These are phyloP conservation scores for Phytomonas sp. DNA, from an alignment of 208 protist species.

Conservation along the genomic window DNA sequence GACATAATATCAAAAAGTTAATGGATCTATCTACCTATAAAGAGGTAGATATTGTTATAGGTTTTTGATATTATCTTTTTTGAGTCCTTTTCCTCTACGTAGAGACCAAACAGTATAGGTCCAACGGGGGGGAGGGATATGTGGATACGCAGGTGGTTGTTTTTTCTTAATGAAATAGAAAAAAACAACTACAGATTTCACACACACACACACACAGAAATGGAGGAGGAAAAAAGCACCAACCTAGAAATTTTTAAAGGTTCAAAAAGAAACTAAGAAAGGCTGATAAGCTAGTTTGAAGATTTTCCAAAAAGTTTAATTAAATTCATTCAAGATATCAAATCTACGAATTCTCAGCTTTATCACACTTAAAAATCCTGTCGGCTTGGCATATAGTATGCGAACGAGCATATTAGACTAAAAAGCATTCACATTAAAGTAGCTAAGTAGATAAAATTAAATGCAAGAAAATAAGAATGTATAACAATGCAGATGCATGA, in stretches of 20 bases:
- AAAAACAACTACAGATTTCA: neutral
- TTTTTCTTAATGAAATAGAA: neutral
- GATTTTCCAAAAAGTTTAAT: neutral
- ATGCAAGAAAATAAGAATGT: neutral
- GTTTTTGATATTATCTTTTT: neutral
- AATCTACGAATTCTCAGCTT: neutral
- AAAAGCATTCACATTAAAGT: neutral
- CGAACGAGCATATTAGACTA: neutral
- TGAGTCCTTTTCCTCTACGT: neutral
- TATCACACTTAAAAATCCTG: neutral
- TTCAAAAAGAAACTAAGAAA: slow-evolving; percentile 2
- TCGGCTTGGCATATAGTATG: neutral
- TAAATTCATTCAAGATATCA: neutral
- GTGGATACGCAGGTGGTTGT: neutral
- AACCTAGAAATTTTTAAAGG: neutral
- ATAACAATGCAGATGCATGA: neutral
- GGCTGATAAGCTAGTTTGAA: slow-evolving; percentile 2
- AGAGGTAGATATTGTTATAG: neutral
- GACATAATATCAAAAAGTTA: neutral
- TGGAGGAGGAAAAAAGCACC: slow-evolving; percentile 9
- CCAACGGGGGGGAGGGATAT: neutral
- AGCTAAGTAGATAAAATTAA: neutral
- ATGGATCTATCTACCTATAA: too few relatives aligned
- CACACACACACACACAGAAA: neutral
- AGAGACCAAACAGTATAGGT: neutral